Percentiles rank a stretch among this genome's conserved stretches.
These are phyloP conservation scores for Phoenix roebelenii DNA, from an alignment of 176 grass and related monocot species.

Conservation along the genomic window DNA sequence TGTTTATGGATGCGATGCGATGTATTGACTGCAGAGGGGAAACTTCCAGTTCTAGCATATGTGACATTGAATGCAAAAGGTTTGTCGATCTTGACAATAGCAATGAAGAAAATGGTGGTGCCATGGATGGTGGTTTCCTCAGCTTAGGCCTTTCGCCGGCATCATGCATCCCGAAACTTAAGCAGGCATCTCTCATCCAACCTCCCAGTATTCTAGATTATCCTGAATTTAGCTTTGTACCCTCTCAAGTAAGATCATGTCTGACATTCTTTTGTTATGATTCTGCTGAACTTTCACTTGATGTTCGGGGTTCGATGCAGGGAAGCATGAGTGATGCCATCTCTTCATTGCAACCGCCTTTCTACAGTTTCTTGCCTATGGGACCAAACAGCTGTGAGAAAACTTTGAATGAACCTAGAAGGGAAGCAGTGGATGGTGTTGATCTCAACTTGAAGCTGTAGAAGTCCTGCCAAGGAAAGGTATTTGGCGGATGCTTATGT, in stretches of 20 bases:
- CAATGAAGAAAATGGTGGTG: conserved; percentile 1
- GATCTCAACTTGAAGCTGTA: conserved; percentile 28
- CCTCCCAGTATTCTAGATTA: background rate
- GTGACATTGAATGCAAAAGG: background rate
- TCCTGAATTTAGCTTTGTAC: background rate
- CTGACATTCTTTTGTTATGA: background rate
- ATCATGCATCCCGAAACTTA: background rate
- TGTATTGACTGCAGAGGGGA: conserved; percentile 1
- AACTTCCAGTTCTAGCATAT: background rate
- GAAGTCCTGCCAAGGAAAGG: background rate
- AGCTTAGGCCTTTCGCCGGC: background rate
- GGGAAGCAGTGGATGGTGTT: conserved; percentile 1
- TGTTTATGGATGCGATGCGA: background rate
- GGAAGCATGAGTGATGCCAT: background rate
- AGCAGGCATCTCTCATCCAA: background rate
- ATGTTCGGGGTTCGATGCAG: conserved; percentile 3
- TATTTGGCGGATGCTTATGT: too few relatives aligned
- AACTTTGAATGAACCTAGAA: conserved; percentile 8
- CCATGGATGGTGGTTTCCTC: conserved; percentile 12
- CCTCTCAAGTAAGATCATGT: conserved; percentile 2
- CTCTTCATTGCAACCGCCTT: background rate
- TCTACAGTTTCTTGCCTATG: conserved; percentile 13
- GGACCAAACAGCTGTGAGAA: background rate
- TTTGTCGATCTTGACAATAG: background rate
- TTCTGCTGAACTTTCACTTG: too few relatives aligned